Base-by-base conservation (phyloP, 2,329 filamentous ascomycete genomes). In the Lojkania enalia region DNA sequence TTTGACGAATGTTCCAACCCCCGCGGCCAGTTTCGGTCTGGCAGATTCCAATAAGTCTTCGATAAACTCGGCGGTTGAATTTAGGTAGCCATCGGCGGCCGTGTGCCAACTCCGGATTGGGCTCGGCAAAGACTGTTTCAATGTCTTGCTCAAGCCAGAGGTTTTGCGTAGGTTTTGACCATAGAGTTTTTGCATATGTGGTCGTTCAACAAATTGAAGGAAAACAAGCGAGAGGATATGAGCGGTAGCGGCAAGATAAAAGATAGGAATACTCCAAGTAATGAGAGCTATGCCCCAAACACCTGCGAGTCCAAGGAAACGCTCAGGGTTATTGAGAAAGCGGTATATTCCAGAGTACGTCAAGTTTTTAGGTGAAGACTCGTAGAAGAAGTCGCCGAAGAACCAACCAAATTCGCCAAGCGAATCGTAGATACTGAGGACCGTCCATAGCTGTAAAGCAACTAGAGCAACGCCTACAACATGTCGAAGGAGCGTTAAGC, bases 391-490 rank as follows among this genome's bases (percentile, higher is more conserved):
- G 67, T 99, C 94, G 14, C 94, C 94, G 64, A 91, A 97, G 77
- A 97, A 97, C 92, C 92, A 99, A 59, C 94, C 94, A 62, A 97
- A 99, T 64, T 99, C 94, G 44, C 94, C 94, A 0, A 99, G 82
- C 2, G 90, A 95, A 39, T 96, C 90, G 69, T 97, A 95, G 56
- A 97, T 91, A 69, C 90, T 96, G 54, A 88, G 77, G 1, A 90
- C 86, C 1, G 91, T 96, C 94, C 94, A 99, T 14, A 95, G 72
- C 63, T 99, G 94, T 39, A 99, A 79, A 9, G 87, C 84, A 47
- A 97, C 84, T 52, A 97, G 76, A 40, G 87, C 83, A 38, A 81
- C 77, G 32, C 94, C 94, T 23, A 97, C 66, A 19, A 96, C 88
- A 63, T 97, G 94, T 64, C 90, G 87, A 47, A 99, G 79, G 16